Conservation (phyloP, 768 basidiomycete species). For the Serendipita vermifera region DNA sequence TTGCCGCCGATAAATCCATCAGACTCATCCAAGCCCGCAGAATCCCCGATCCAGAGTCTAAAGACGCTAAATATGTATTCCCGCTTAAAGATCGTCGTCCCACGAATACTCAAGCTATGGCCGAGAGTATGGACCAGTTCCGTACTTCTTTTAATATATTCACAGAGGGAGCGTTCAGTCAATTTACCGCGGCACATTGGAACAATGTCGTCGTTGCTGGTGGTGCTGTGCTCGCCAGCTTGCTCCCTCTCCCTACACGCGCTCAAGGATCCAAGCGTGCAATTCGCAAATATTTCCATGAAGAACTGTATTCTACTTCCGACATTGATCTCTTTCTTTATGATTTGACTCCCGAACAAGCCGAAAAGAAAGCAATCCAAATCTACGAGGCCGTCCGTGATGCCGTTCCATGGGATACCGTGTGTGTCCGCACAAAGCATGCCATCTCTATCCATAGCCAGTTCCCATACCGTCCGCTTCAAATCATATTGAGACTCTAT, state of each 20-base stretch:
- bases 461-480: slow-evolving; percentile 54
- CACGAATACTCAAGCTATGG: slow-evolving; percentile 40
- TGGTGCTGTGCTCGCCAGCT: slow-evolving; percentile 45
- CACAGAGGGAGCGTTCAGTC: slow-evolving; percentile 47
- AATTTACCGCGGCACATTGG: slow-evolving; percentile 38
- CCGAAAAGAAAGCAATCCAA: slow-evolving; percentile 43
- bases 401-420: slow-evolving; percentile 43
- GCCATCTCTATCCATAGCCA: slow-evolving; percentile 56
- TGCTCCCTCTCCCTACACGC: slow-evolving; percentile 37
- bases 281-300: slow-evolving; percentile 46
- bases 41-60: slow-evolving; percentile 27
- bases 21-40: slow-evolving; percentile 40
- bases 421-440: slow-evolving; percentile 49
- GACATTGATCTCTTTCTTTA: slow-evolving; percentile 54
- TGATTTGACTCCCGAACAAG: slow-evolving; percentile 45
- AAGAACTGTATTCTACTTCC: slow-evolving; percentile 40
- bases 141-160: slow-evolving; percentile 53
- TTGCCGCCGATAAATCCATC: slow-evolving; percentile 34
- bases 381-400: slow-evolving; percentile 55
- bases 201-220: slow-evolving; percentile 52
- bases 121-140: slow-evolving; percentile 41
- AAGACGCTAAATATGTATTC: slow-evolving; percentile 41
- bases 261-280: slow-evolving; percentile 35
- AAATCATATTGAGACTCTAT: slow-evolving; percentile 53
- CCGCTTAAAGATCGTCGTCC: slow-evolving; percentile 36